Evolutionary conservation across 2,329 filamentous ascomycete genomes (phyloP).

Genomic region (Camptophora hylomeconis): DNA sequence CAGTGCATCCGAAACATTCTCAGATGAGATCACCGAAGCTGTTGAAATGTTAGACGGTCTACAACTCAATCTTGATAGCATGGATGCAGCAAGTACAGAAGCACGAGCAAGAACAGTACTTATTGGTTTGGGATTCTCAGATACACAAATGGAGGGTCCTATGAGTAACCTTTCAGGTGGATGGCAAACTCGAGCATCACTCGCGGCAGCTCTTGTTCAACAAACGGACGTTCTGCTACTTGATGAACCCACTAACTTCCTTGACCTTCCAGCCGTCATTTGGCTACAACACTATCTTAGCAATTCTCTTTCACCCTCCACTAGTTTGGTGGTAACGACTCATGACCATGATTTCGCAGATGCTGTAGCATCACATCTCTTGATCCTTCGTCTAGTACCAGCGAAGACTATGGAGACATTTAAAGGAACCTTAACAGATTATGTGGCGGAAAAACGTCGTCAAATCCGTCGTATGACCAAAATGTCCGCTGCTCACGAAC

Average conservation of each 20-base stretch:
- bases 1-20: conserved; percentile 6
- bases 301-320: conserved; percentile 45
- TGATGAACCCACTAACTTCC: conserved; percentile 78
- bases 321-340: conserved; percentile 59
- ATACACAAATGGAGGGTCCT: conserved; percentile 12
- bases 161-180: conserved; percentile 53
- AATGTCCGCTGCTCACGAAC: conserved; percentile 73
- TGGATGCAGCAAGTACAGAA: conserved; percentile 15
- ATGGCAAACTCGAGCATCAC: conserved; percentile 57
- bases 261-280: conserved; percentile 70
- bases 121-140: conserved; percentile 13
- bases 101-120: conserved; percentile 13
- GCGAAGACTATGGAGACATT: conserved; percentile 62
- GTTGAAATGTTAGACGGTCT: conserved; percentile 15
- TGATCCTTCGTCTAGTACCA: conserved; percentile 47
- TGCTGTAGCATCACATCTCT: conserved; percentile 59
- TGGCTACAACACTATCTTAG: conserved; percentile 67
- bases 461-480: conserved; percentile 54
- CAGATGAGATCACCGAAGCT: conserved; percentile 10
- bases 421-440: conserved; percentile 59
- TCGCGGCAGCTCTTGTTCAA: conserved; percentile 55
- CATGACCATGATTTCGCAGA: conserved; percentile 76
- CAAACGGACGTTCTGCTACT: conserved; percentile 66
- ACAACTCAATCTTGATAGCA: conserved; percentile 11
- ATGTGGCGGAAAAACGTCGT: conserved; percentile 48